These are phyloP conservation scores for Dorcoceras hygrometricum DNA, from an alignment of 257 asterid genomes.

Conservation along the genomic window DNA sequence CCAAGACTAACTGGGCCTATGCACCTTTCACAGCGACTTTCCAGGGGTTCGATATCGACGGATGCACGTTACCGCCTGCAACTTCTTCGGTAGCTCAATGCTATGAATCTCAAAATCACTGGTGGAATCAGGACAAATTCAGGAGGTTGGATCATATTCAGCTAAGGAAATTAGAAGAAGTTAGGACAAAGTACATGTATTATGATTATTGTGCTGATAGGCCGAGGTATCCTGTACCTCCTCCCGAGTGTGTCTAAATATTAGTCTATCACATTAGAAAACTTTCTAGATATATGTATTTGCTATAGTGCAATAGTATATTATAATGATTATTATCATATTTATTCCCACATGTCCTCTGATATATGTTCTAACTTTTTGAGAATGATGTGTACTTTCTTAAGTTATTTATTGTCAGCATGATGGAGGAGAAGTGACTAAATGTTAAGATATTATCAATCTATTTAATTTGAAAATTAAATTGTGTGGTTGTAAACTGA, in stretches of 20 bases:
- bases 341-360: too few relatives aligned
- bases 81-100: conserved; percentile 25
- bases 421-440: too few relatives aligned
- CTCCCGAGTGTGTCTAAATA: conserved; percentile 64
- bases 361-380: too few relatives aligned
- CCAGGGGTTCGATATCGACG: conserved; percentile 38
- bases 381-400: too few relatives aligned
- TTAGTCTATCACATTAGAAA: too few relatives aligned
- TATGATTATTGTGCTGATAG: conserved; percentile 66
- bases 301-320: too few relatives aligned
- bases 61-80: conserved; percentile 34
- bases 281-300: too few relatives aligned
- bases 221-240: conserved; percentile 33
- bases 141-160: conserved; percentile 31
- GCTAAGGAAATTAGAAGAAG: conserved; percentile 19
- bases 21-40: conserved; percentile 59
- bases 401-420: too few relatives aligned
- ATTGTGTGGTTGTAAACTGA: too few relatives aligned
- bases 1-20: conserved; percentile 47
- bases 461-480: too few relatives aligned
- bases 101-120: conserved; percentile 18
- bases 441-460: too few relatives aligned
- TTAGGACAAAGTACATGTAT: conserved; percentile 34
- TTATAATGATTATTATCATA: too few relatives aligned
- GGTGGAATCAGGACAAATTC: conserved; percentile 41